A percentile compares a stretch with the other conserved stretches of the same genome.
Evolutionary conservation across 306 rosid genomes (phyloP).

Genomic region (Vigna unguiculata): DNA sequence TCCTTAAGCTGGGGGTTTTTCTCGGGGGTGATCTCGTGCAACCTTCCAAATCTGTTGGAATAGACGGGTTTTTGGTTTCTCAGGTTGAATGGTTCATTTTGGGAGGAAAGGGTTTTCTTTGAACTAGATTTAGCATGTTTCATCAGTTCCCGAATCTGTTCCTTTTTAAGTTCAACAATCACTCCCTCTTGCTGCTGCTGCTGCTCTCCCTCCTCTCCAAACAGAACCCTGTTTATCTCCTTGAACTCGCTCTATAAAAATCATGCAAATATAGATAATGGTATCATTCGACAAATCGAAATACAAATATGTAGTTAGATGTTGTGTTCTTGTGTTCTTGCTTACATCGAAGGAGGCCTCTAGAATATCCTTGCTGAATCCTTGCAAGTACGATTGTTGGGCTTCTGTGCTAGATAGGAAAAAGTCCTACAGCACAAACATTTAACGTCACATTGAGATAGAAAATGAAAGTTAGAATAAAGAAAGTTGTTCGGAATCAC

Average conservation of each 20-base stretch:
- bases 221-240: conserved; percentile 34
- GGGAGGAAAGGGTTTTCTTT: not conserved
- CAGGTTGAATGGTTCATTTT: conserved; percentile 50
- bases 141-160: conserved; percentile 33
- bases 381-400: conserved; percentile 37
- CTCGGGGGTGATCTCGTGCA: conserved; percentile 47
- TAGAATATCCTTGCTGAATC: not conserved
- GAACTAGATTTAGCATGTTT: conserved; percentile 33
- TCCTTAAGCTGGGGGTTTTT: conserved; percentile 39
- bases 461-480: not conserved
- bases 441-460: not conserved
- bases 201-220: conserved; percentile 26
- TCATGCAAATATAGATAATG: too few relatives aligned
- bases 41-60: conserved; percentile 45
- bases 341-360: too few relatives aligned
- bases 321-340: too few relatives aligned
- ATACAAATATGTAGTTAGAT: not conserved
- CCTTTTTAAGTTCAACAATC: conserved; percentile 31
- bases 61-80: conserved; percentile 8
- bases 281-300: not conserved
- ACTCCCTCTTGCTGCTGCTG: too few relatives aligned
- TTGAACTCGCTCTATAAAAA: conserved; percentile 19
- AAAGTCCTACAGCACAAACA: conserved; percentile 18
- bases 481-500: not conserved
- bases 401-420: not conserved